phyloP scores from a whole-genome alignment of 2,329 filamentous ascomycete species.

The Lasiodiplodia theobromae region DNA sequence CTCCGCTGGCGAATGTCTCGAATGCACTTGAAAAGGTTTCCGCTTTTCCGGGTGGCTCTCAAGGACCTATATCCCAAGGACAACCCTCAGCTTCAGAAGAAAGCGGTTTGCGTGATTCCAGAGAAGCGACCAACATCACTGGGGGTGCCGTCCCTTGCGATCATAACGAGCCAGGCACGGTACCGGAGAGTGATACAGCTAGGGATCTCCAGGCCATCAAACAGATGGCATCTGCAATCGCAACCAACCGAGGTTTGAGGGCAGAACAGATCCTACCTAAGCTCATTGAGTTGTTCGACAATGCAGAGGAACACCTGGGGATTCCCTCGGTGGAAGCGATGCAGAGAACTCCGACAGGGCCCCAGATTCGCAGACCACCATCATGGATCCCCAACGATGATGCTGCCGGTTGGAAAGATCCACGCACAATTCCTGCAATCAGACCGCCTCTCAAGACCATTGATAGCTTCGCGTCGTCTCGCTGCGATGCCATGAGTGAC shows the following conservation, averaged over 20 bases:
- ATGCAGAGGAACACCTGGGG: conserved; percentile 26
- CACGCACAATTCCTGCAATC: conserved; percentile 6
- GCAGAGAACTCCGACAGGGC: conserved; percentile 19
- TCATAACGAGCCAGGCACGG: neutral
- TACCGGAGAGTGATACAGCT: neutral
- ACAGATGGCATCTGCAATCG: conserved; percentile 34
- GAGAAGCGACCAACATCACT: neutral
- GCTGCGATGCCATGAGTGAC: conserved; percentile 12
- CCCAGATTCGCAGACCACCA: conserved; percentile 21
- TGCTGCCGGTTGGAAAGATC: neutral
- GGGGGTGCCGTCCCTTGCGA: neutral
- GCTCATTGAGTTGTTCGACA: conserved; percentile 44
- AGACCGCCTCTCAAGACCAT: conserved; percentile 16
- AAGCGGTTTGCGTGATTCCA: neutral
- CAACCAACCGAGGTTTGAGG: conserved; percentile 45
- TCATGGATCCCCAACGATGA: conserved; percentile 26
- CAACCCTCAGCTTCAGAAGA: neutral
- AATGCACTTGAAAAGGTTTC: conserved; percentile 10
- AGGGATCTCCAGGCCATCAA: conserved; percentile 23
- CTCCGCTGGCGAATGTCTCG: conserved; percentile 4
- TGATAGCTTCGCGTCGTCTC: conserved; percentile 12
- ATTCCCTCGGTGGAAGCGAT: neutral
- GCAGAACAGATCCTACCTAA: conserved; percentile 41
- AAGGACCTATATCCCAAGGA: neutral
- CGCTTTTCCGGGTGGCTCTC: conserved; percentile 2